Conservation (phyloP, 768 basidiomycete species). For the Cystofilobasidium ferigula region DNA sequence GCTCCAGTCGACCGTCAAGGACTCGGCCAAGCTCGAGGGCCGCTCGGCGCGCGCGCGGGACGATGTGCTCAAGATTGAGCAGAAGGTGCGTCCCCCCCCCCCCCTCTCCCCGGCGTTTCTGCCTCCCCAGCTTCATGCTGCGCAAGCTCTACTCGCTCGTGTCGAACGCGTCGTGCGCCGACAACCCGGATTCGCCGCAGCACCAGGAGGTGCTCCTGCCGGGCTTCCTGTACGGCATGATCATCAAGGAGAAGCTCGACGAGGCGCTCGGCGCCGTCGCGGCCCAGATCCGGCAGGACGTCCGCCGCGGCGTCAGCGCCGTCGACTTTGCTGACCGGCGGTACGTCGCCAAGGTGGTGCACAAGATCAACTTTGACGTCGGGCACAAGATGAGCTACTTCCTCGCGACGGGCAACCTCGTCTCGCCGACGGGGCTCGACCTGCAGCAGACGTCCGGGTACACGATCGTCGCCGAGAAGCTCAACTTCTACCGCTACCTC, state of each 20-base stretch:
- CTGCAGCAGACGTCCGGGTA: conserved; percentile 97
- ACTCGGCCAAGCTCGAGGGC: too few relatives aligned
- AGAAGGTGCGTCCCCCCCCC: too few relatives aligned
- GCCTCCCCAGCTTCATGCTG: conserved; percentile 73
- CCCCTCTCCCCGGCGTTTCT: not conserved
- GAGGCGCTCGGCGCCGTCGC: conserved; percentile 59
- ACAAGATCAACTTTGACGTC: conserved; percentile 79
- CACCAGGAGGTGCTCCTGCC: conserved; percentile 95
- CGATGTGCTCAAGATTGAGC: too few relatives aligned
- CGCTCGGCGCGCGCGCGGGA: too few relatives aligned
- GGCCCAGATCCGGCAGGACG: conserved; percentile 57
- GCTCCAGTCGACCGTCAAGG: too few relatives aligned
- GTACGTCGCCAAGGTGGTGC: conserved; percentile 65
- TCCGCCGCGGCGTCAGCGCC: conserved; percentile 58
- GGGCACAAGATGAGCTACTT: conserved; percentile 84
- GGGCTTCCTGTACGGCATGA: conserved; percentile 85
- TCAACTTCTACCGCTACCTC: conserved; percentile 97
- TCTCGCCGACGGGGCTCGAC: conserved; percentile 89
- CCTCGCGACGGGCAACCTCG: conserved; percentile 89
- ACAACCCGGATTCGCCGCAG: conserved; percentile 98
- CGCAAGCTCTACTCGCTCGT: conserved; percentile 87
- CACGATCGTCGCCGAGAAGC: conserved; percentile 95
- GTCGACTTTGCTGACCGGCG: conserved; percentile 79
- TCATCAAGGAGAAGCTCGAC: conserved; percentile 93
- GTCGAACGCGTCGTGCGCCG: conserved; percentile 75